Evolutionary conservation across 2,329 filamentous ascomycete species (phyloP).

Genomic region (Rasamsonia emersonii): DNA sequence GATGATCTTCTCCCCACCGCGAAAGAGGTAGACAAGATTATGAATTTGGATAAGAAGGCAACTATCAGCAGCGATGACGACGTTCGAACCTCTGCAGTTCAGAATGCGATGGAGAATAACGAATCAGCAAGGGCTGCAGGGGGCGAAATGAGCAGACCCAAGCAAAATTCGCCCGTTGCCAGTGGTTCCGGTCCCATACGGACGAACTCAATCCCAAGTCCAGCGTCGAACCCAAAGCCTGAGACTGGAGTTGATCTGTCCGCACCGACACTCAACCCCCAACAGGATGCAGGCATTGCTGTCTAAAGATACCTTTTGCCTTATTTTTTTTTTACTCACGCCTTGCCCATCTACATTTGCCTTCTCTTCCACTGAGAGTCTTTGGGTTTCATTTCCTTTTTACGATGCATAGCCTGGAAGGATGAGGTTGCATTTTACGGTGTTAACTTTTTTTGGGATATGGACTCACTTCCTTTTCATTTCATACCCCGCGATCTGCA

Average conservation of each 20-base stretch:
- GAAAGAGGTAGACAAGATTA: conserved; percentile 53
- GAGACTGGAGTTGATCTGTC: conserved; percentile 16
- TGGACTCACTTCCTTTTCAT: too few relatives aligned
- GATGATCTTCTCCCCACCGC: conserved; percentile 57
- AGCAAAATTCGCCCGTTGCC: conserved; percentile 13
- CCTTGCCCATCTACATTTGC: too few relatives aligned
- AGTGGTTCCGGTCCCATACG: conserved; percentile 25
- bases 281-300: conserved; percentile 7
- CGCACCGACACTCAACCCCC: conserved; percentile 9
- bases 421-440: too few relatives aligned
- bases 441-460: too few relatives aligned
- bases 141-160: conserved; percentile 15
- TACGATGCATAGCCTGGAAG: too few relatives aligned
- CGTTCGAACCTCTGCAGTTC: conserved; percentile 18
- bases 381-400: too few relatives aligned
- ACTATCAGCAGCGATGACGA: conserved; percentile 10
- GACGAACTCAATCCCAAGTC: conserved; percentile 21
- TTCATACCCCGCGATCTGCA: too few relatives aligned
- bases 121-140: conserved; percentile 27
- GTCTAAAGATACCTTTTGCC: conserved; percentile 4
- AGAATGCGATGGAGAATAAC: conserved; percentile 26
- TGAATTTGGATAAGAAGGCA: conserved; percentile 31
- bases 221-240: conserved; percentile 13
- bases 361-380: too few relatives aligned
- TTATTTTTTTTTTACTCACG: neutral